phyloP scores from a whole-genome alignment of 73 alveolate species.

The Tetrahymena malaccensis region DNA sequence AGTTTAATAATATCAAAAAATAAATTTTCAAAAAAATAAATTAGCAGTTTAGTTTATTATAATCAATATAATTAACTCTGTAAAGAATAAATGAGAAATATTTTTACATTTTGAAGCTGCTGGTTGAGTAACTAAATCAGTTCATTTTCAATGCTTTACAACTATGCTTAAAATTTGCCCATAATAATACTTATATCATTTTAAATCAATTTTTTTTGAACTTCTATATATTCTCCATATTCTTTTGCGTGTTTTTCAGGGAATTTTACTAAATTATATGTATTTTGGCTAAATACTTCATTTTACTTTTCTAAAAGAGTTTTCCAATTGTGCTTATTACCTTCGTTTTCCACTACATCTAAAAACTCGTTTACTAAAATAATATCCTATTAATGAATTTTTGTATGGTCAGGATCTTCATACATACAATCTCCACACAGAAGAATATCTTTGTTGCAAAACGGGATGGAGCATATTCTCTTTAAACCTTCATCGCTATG shows the following conservation, averaged over 20 bases:
- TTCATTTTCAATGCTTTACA: background rate
- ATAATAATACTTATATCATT: background rate
- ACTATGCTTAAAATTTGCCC: background rate
- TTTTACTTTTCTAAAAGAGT: background rate
- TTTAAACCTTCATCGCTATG: background rate
- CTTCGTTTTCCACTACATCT: background rate
- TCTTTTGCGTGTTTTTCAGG: background rate
- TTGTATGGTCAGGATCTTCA: background rate
- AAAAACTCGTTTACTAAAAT: background rate
- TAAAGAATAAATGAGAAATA: background rate
- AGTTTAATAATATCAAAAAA: too few species aligned
- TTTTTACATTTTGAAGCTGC: background rate
- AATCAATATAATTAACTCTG: too few species aligned
- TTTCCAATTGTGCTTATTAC: background rate
- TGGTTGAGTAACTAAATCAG: background rate
- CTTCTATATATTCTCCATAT: background rate
- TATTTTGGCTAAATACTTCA: background rate
- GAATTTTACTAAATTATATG: background rate
- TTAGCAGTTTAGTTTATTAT: too few species aligned
- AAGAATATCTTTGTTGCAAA: background rate
- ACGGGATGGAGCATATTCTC: background rate
- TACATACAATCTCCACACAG: background rate
- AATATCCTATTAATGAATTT: background rate
- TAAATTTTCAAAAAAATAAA: too few species aligned
- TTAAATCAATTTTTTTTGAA: background rate